Percentiles rank a stretch among this genome's conserved stretches.
phyloP scores from a whole-genome alignment of 208 protist genomes.

The Trypanosoma avium region DNA sequence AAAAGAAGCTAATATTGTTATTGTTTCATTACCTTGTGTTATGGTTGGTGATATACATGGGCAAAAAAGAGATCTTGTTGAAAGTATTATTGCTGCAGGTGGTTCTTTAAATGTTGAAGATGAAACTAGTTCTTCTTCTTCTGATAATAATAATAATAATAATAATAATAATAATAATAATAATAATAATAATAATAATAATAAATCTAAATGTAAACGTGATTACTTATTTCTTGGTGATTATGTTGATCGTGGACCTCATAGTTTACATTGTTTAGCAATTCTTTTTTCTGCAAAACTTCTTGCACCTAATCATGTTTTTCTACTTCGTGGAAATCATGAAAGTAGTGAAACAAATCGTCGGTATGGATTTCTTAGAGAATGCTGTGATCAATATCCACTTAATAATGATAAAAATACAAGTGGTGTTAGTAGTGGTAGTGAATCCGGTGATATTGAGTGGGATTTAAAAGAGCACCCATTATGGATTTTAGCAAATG shows the following conservation, averaged over 20 bases:
- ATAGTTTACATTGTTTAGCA: slow-evolving; percentile 94
- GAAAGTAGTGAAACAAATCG: slow-evolving; percentile 98
- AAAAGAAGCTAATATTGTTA: slow-evolving; percentile 95
- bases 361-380: slow-evolving; percentile 99
- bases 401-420: slow-evolving; percentile 5
- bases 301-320: slow-evolving; percentile 97
- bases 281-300: slow-evolving; percentile 97
- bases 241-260: slow-evolving; percentile 98
- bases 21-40: slow-evolving; percentile 92
- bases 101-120: slow-evolving; percentile 39
- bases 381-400: slow-evolving; percentile 94
- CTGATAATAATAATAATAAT: too few relatives aligned
- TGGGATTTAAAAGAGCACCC: slow-evolving; percentile 77
- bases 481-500: slow-evolving; percentile 75
- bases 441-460: slow-evolving; percentile 33
- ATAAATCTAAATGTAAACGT: slow-evolving; percentile 5
- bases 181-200: neutral
- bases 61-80: slow-evolving; percentile 69
- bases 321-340: slow-evolving; percentile 99
- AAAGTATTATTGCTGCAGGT: slow-evolving; percentile 63
- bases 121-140: too few relatives aligned
- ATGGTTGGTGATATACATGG: slow-evolving; percentile 90
- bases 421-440: neutral
- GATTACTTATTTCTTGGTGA: slow-evolving; percentile 99
- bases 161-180: neutral